Evolutionary conservation across 805 yeast genomes (phyloP), one percentile per base, ranked within the genome.

Genomic region (Saturnispora zaruensis): DNA sequence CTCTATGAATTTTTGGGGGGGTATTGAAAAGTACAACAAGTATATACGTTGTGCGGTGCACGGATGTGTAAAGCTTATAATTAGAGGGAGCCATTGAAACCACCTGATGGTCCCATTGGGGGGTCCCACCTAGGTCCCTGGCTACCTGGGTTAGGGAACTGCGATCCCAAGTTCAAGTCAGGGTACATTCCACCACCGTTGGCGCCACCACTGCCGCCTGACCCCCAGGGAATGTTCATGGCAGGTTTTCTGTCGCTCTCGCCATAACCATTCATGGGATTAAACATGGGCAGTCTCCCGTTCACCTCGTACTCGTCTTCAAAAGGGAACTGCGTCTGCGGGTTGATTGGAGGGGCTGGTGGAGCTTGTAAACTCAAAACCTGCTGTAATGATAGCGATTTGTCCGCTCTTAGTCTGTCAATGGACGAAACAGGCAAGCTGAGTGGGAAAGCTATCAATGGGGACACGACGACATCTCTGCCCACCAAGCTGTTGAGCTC

Each of bases 1-100:
- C 32, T 28, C 32, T 28, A 14, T 14, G 14, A 28, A 28, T 11
- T 28, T 28, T 28, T 28, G 32, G 32, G 32, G 32, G 32, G 32
- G 32, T 28, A 28, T 28, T 28, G n/a, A 28, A 9, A 28, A 28
- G n/a, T 28, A 28, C 32, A 28, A 28, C 32, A 28, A 11, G 14
- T 13, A 26, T 34, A 34, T 16, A 36, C 7, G 42, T 38, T 24
- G 23, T 38, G 14, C 3, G 42, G 30, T 38, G 51, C 18, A 41
- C 37, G 26, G 41, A 26, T 41, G 76, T 14, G 14, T 13, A 13
- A 14, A 7, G 13, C 1, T 18, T 25, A 6, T 34, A 23, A 6
- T 43, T 11, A 43, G 28, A 43, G 11, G 25, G 36, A 44, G 18
- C 37, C 37, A 13, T 40, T 40, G 11, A n/a, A 18, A 7, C 21